Evolutionary conservation across 2,329 filamentous ascomycete species (phyloP).

Genomic region (Zelopaecilomyces penicillatus): DNA sequence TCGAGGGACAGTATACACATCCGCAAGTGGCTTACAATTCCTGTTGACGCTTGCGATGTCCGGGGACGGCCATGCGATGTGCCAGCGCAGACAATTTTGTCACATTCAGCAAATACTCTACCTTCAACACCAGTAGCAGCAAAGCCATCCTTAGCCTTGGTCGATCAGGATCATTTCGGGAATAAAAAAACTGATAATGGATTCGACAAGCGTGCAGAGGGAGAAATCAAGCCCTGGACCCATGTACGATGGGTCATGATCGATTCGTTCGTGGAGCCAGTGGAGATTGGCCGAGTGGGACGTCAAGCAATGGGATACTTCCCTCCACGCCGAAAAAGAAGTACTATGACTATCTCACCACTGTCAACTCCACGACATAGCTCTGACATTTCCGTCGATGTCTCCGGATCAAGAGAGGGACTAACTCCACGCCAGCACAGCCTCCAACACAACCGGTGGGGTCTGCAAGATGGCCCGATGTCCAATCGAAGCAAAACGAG

Average conservation of each 20-base stretch:
- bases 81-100: constrained; percentile 30
- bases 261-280: constrained; percentile 57
- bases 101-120: constrained; percentile 41
- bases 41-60: constrained; percentile 80
- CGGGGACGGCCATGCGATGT: constrained; percentile 64
- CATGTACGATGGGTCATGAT: constrained; percentile 86
- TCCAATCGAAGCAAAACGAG: constrained; percentile 29
- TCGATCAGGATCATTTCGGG: too few relatives aligned
- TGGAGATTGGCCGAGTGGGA: constrained; percentile 80
- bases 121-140: constrained; percentile 35
- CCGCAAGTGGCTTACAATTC: constrained; percentile 71
- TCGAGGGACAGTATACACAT: constrained; percentile 84
- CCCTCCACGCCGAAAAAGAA: constrained; percentile 84
- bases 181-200: too few relatives aligned
- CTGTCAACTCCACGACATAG: constrained; percentile 60
- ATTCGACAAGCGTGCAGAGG: too few relatives aligned
- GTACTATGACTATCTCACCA: constrained; percentile 55
- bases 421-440: constrained; percentile 35
- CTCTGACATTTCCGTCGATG: constrained; percentile 46
- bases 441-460: constrained; percentile 29
- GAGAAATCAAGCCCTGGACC: constrained; percentile 65
- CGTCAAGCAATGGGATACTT: constrained; percentile 82
- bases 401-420: constrained; percentile 27
- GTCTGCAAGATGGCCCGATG: constrained; percentile 22
- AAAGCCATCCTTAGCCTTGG: too few relatives aligned